Conservation (phyloP, 1,284 basidiomycete genomes). For the Moniliophthora roreri region DNA sequence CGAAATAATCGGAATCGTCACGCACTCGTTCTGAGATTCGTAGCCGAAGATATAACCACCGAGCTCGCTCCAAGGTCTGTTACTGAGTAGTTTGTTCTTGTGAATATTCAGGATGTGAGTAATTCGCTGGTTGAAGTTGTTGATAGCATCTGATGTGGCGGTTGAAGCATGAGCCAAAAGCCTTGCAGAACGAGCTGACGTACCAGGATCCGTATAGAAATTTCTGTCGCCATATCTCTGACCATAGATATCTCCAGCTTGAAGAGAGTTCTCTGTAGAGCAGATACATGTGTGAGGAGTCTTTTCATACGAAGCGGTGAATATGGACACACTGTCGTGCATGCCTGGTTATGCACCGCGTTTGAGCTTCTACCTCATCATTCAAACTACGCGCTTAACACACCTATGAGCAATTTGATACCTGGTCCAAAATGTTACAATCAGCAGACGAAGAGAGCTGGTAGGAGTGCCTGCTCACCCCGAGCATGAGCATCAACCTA, state of each 20-base stretch:
- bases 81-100: constrained; percentile 1
- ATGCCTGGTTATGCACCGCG: background rate
- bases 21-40: constrained; percentile 33
- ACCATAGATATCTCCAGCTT: background rate
- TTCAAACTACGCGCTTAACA: background rate
- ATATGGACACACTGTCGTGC: background rate
- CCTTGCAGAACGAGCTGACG: background rate
- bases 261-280: background rate
- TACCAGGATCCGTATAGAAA: background rate
- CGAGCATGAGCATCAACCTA: constrained; percentile 15
- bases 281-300: no score
- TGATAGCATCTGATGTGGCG: constrained; percentile 1
- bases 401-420: constrained; percentile 7
- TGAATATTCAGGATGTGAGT: background rate
- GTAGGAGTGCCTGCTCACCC: constrained; percentile 3
- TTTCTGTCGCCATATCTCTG: background rate
- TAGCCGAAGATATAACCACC: constrained; percentile 44
- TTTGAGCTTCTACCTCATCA: no score
- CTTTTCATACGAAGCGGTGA: no score
- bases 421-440: background rate
- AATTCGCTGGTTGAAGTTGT: constrained; percentile 2
- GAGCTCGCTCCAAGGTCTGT: constrained; percentile 26
- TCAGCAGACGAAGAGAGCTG: no score
- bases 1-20: background rate
- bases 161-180: background rate